These are phyloP conservation scores for Aspergillus aculeatinus DNA, from an alignment of 2,329 filamentous ascomycete genomes.

Conservation along the genomic window DNA sequence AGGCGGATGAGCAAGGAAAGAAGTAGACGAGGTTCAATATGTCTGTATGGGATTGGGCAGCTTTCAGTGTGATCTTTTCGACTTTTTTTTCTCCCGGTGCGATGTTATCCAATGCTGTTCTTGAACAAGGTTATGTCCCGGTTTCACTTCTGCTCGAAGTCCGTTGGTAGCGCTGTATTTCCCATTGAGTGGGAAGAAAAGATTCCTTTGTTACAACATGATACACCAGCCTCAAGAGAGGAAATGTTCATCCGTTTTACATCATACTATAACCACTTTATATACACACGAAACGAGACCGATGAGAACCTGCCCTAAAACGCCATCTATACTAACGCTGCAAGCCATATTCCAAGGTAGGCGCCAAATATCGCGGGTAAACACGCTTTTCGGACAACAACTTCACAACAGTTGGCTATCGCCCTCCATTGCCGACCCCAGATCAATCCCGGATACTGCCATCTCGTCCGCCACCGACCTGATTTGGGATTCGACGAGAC, in stretches of 20 bases:
- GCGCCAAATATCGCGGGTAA: background rate
- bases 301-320: background rate
- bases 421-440: conserved; percentile 32
- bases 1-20: conserved; percentile 55
- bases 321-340: background rate
- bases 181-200: background rate
- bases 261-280: background rate
- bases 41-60: conserved; percentile 1
- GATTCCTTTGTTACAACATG: background rate
- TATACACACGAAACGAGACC: background rate
- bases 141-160: background rate
- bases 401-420: conserved; percentile 26
- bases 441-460: conserved; percentile 32
- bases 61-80: background rate
- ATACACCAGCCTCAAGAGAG: background rate
- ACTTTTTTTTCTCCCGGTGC: background rate
- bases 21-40: conserved; percentile 30
- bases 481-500: conserved; percentile 36
- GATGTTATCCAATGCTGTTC: background rate
- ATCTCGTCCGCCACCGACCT: conserved; percentile 38
- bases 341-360: background rate
- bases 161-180: background rate
- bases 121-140: conserved; percentile 14
- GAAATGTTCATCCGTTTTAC: background rate
- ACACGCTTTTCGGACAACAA: background rate